These are phyloP conservation scores for Diaporthe sp. DNA, from an alignment of 2,329 filamentous ascomycete genomes.

Conservation along the genomic window DNA sequence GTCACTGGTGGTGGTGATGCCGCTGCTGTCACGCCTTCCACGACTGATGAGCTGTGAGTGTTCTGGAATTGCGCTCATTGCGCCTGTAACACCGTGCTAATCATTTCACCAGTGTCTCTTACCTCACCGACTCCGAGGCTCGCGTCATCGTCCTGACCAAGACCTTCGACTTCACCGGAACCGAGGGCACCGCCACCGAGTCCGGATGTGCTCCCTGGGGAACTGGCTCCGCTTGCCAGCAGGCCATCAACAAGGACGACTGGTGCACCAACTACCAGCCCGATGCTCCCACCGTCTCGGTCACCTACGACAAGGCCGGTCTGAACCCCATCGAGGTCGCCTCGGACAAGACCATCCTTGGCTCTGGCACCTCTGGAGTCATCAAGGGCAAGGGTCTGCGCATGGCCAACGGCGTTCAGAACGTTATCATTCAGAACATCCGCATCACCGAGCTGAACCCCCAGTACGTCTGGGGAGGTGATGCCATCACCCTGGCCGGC, in stretches of 20 bases:
- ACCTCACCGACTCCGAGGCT: slow-evolving; percentile 65
- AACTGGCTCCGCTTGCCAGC: slow-evolving; percentile 66
- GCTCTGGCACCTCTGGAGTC: slow-evolving; percentile 63
- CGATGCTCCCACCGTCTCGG: slow-evolving; percentile 56
- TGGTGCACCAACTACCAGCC: slow-evolving; percentile 72
- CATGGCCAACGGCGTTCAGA: slow-evolving; percentile 59
- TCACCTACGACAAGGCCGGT: slow-evolving; percentile 65
- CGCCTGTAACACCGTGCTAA: neutral
- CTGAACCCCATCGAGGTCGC: slow-evolving; percentile 63
- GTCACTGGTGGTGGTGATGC: slow-evolving; percentile 72
- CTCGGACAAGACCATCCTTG: slow-evolving; percentile 70
- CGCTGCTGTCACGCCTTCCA: slow-evolving; percentile 64
- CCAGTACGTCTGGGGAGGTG: slow-evolving; percentile 69
- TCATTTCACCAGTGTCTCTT: slow-evolving; percentile 54
- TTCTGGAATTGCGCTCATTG: neutral
- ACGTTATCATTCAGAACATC: slow-evolving; percentile 73
- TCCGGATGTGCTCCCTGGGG: slow-evolving; percentile 71
- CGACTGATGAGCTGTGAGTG: slow-evolving; percentile 62
- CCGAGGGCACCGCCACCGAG: slow-evolving; percentile 64
- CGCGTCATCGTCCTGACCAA: slow-evolving; percentile 71
- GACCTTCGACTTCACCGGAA: slow-evolving; percentile 67
- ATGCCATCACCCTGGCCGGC: slow-evolving; percentile 66
- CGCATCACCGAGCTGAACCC: slow-evolving; percentile 68
- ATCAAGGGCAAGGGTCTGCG: slow-evolving; percentile 71
- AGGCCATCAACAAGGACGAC: slow-evolving; percentile 69